Conservation (phyloP, 2,329 filamentous ascomycete species). For the Penicillium sp. region DNA sequence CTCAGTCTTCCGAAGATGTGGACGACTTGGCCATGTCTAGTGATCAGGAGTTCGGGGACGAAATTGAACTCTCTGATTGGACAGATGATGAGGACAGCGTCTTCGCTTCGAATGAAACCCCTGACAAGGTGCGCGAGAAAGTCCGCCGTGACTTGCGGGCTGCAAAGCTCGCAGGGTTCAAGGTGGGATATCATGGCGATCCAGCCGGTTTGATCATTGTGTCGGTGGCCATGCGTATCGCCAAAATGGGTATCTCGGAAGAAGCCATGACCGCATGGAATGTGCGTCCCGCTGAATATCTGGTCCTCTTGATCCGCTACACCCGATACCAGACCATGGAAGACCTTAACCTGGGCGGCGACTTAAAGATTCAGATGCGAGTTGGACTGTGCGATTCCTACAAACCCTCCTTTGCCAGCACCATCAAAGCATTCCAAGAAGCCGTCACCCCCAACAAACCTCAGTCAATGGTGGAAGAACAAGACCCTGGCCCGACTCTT, state of each 20-base stretch:
- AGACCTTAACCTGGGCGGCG: constrained; percentile 54
- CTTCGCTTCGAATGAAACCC: constrained; percentile 8
- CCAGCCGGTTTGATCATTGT: constrained; percentile 61
- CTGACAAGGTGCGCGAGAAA: constrained; percentile 33
- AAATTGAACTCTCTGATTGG: constrained; percentile 44
- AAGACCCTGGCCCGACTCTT: constrained; percentile 22
- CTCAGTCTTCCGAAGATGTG: constrained; percentile 17
- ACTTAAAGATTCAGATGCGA: constrained; percentile 61
- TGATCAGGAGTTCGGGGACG: constrained; percentile 22
- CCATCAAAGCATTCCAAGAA: constrained; percentile 57
- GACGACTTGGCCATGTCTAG: constrained; percentile 26
- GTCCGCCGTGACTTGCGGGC: constrained; percentile 66
- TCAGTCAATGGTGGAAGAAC: background rate
- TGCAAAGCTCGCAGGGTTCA: constrained; percentile 71
- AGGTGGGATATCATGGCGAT: constrained; percentile 66
- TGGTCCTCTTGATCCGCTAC: constrained; percentile 75
- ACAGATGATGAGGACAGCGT: constrained; percentile 32
- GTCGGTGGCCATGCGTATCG: constrained; percentile 71
- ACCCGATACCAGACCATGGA: constrained; percentile 67
- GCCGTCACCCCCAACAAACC: background rate
- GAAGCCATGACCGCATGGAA: constrained; percentile 81
- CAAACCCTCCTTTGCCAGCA: constrained; percentile 69
- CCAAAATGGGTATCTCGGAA: constrained; percentile 73
- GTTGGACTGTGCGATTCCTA: constrained; percentile 74
- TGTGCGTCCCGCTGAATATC: constrained; percentile 68